Evolutionary conservation across 2,329 filamentous ascomycete species (phyloP), one percentile per base, ranked within the genome.

Genomic region (Arthrobotrys megalospora): DNA sequence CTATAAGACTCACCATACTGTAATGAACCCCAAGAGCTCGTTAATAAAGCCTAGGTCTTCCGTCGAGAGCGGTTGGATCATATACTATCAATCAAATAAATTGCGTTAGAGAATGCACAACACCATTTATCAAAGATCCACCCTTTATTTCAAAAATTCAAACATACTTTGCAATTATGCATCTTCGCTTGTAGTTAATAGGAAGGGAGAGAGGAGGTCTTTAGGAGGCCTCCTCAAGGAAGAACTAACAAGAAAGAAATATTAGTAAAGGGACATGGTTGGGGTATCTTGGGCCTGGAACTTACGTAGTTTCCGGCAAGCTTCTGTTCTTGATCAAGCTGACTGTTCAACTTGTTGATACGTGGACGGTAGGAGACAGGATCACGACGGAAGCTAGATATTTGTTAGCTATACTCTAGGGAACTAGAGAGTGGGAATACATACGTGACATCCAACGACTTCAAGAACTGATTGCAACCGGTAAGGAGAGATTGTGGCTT

Each of bases 251-350:
- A 64, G 32, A n/a, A 19, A 64, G 52, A 10, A 70, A 24, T n/a
- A 19, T 66, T 36, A 73, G 53, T 68, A 79, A 78, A 58, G 79
- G 34, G 16, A 32, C n/a, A 19, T 45, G 12, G 10, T 32, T 41
- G 6, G 28, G 60, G 11, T 21, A 7, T 14, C 16, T 65, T 24
- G 16, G n/a, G 67, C 50, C 28, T 55, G 14, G 12, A 55, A 89
- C 91, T 88, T 88, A 93, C 91, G 87, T 92, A 99, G 87, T 98
- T 98, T 82, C 96, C 96, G 81, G 86, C 86, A 83, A 94, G 82
- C 89, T 99, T 99, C 89, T 99, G 96, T 84, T 98, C 96, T 85
- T 97, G 94, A 85, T 99, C 96, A 82, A 98, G 89, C 87, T 99
- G 96, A 84, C 92, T 96, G 85, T 94, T 91, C 83, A 90, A 87